Evolutionary conservation across 805 yeast genomes (phyloP).

Genomic region (Wilhelminamyces savonicus): DNA sequence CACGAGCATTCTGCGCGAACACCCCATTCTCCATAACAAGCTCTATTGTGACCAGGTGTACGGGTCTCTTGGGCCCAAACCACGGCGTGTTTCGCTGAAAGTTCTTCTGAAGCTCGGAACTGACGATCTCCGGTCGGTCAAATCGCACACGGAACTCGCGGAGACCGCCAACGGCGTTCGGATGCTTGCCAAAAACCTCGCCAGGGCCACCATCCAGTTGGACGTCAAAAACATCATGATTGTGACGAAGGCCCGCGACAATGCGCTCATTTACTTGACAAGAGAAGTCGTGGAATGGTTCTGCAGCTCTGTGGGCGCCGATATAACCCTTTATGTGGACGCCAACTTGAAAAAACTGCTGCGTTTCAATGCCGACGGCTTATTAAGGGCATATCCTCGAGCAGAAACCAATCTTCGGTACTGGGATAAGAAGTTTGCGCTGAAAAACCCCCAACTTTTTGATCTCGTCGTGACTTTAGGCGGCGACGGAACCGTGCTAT

Average conservation of each 20-base stretch:
- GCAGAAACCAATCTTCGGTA: conserved; percentile 45
- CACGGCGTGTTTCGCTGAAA: conserved; percentile 9
- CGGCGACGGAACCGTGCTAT: conserved; percentile 42
- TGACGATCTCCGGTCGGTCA: conserved; percentile 47
- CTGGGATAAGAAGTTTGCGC: conserved; percentile 64
- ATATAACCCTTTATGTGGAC: conserved; percentile 64
- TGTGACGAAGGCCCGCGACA: conserved; percentile 87
- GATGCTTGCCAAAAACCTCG: conserved; percentile 62
- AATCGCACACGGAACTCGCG: conserved; percentile 69
- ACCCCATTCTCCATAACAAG: conserved; percentile 26
- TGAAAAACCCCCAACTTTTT: conserved; percentile 33
- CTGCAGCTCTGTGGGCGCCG: conserved; percentile 27
- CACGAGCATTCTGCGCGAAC: conserved; percentile 4
- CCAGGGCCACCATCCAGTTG: conserved; percentile 64
- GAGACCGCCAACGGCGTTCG: conserved; percentile 80
- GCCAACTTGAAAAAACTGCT: conserved; percentile 53
- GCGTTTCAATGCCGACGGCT: conserved; percentile 54
- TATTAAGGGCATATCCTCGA: conserved; percentile 42
- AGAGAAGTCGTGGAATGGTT: conserved; percentile 80
- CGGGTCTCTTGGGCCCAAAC: not conserved
- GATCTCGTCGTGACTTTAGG: conserved; percentile 41
- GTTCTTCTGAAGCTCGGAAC: conserved; percentile 19
- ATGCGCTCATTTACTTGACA: conserved; percentile 67
- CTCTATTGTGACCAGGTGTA: conserved; percentile 17
- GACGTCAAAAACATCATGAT: conserved; percentile 68